Percentiles rank a stretch among this genome's conserved stretches.
Conservation (phyloP, 2,329 filamentous ascomycete genomes). For the Aspergillus sergii region DNA sequence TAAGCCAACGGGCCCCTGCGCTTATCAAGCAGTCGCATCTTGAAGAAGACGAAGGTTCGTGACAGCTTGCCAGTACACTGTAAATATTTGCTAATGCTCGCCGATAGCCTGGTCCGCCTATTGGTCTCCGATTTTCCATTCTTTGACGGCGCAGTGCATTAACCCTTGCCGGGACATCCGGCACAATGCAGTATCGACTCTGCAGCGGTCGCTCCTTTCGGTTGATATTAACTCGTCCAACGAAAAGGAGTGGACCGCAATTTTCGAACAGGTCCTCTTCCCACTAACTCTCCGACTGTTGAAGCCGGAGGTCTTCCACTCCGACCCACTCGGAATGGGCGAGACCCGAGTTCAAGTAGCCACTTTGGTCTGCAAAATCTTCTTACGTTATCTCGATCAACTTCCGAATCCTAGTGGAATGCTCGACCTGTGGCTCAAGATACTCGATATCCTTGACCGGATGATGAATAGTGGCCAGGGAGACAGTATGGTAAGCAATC, state of each 20-base stretch:
- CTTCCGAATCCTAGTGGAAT: conserved; percentile 85
- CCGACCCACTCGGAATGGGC: conserved; percentile 89
- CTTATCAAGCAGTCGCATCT: conserved; percentile 93
- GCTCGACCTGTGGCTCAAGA: conserved; percentile 87
- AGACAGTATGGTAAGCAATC: conserved; percentile 72
- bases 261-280: conserved; percentile 92
- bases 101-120: conserved; percentile 87
- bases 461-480: conserved; percentile 95
- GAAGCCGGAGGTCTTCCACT: conserved; percentile 92
- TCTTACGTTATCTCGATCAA: conserved; percentile 86
- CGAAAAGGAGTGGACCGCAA: conserved; percentile 90
- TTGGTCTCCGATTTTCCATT: conserved; percentile 92
- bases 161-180: conserved; percentile 94
- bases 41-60: conserved; percentile 76
- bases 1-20: conserved; percentile 79
- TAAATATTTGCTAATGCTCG: neutral
- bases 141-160: conserved; percentile 84
- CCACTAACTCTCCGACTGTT: conserved; percentile 83
- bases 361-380: conserved; percentile 91
- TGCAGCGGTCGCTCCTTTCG: conserved; percentile 84
- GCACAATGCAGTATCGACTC: conserved; percentile 79
- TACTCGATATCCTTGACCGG: conserved; percentile 91
- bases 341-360: conserved; percentile 92
- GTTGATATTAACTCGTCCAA: conserved; percentile 80
- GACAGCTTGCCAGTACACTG: neutral